phyloP scores from a whole-genome alignment of 2,329 filamentous ascomycete species.

The Arthrobotrys conoides region DNA sequence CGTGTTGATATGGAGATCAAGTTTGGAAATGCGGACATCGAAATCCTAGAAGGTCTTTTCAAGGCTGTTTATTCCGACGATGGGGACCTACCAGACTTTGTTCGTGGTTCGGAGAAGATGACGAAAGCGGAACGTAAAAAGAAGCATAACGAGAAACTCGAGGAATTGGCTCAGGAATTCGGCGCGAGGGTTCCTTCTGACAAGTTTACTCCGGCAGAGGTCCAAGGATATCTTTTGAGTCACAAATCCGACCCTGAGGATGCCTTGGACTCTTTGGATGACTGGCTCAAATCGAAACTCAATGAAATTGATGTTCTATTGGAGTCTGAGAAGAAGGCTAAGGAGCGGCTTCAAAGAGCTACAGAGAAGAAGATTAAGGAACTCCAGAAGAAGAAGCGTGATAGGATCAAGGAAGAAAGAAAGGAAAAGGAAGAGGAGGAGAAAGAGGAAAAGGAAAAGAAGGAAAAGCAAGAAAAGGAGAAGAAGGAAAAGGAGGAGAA shows the following conservation, averaged over 20 bases:
- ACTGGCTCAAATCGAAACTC: constrained; percentile 70
- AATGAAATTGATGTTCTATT: constrained; percentile 75
- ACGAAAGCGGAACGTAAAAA: constrained; percentile 66
- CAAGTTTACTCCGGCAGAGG: constrained; percentile 75
- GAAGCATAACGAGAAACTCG: constrained; percentile 67
- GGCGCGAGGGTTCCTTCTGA: constrained; percentile 71
- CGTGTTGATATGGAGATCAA: constrained; percentile 70
- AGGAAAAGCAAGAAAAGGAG: constrained; percentile 71
- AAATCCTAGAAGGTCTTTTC: constrained; percentile 73
- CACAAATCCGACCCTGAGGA: constrained; percentile 72
- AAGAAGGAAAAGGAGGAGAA: constrained; percentile 67
- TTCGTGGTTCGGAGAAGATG: constrained; percentile 62
- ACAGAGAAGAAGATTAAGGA: constrained; percentile 66
- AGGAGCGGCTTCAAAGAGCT: constrained; percentile 70
- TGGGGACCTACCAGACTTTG: constrained; percentile 64
- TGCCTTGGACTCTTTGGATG: constrained; percentile 69
- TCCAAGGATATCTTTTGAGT: constrained; percentile 74
- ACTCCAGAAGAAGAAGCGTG: constrained; percentile 66
- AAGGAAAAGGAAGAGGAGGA: constrained; percentile 68
- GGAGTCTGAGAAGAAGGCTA: constrained; percentile 79
- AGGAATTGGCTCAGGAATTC: constrained; percentile 70
- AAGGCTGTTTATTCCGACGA: constrained; percentile 72
- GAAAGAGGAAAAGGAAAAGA: constrained; percentile 69
- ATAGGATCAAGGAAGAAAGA: constrained; percentile 69
- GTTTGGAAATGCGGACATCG: constrained; percentile 72